phyloP scores from a whole-genome alignment of 2,329 filamentous ascomycete genomes.

The Cadophora gregata region DNA sequence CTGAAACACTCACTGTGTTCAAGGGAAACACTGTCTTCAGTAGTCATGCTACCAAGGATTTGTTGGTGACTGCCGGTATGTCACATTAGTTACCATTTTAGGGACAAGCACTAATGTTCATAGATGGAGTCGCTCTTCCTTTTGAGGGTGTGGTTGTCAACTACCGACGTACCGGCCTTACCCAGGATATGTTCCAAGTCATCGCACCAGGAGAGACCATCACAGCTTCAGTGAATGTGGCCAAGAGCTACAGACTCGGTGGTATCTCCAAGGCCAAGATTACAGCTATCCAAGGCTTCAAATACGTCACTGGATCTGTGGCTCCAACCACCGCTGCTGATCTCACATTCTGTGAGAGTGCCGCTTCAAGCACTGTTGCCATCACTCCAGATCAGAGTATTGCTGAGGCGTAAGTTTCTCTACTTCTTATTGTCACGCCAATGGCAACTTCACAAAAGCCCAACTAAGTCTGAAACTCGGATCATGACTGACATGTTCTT shows the following conservation, averaged over 20 bases:
- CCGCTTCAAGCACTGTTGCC: slow-evolving; percentile 30
- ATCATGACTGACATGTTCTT: neutral
- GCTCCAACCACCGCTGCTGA: slow-evolving; percentile 27
- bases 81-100: no score
- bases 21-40: slow-evolving; percentile 39
- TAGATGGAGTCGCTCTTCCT: slow-evolving; percentile 32
- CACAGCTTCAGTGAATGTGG: slow-evolving; percentile 34
- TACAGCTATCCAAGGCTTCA: slow-evolving; percentile 38
- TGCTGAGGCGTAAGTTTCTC: slow-evolving; percentile 31
- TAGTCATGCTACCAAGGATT: slow-evolving; percentile 35
- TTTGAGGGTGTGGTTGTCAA: slow-evolving; percentile 37
- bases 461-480: no score
- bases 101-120: slow-evolving; percentile 5
- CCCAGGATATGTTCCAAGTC: slow-evolving; percentile 33
- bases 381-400: slow-evolving; percentile 36
- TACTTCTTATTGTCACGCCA: neutral
- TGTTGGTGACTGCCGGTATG: slow-evolving; percentile 33
- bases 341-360: slow-evolving; percentile 25
- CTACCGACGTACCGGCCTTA: slow-evolving; percentile 32
- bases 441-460: no score
- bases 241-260: slow-evolving; percentile 35
- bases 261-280: slow-evolving; percentile 31
- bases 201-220: slow-evolving; percentile 34
- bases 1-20: slow-evolving; percentile 35
- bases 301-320: slow-evolving; percentile 31